phyloP scores from a whole-genome alignment of 345 rosid species.

The Lepidium aucheri region DNA sequence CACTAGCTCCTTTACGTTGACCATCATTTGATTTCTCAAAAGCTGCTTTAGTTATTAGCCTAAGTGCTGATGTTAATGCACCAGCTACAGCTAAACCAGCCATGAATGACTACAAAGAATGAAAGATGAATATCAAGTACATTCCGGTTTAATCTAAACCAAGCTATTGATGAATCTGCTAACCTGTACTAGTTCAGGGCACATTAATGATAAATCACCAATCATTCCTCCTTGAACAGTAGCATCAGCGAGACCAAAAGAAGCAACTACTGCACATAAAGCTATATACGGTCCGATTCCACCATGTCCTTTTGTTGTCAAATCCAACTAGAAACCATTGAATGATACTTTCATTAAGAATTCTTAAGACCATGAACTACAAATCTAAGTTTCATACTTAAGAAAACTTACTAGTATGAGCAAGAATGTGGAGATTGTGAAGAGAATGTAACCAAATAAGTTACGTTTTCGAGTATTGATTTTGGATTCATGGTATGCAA shows the following conservation, averaged over 20 bases:
- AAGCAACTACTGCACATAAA: constrained; percentile 52
- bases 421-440: constrained; percentile 47
- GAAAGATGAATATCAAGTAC: neutral
- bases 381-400: neutral
- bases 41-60: constrained; percentile 69
- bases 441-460: constrained; percentile 59
- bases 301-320: constrained; percentile 68
- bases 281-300: constrained; percentile 70
- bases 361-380: neutral
- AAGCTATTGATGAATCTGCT: neutral
- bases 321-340: constrained; percentile 43
- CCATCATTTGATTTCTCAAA: constrained; percentile 59
- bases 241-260: constrained; percentile 91
- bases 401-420: constrained; percentile 57
- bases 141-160: neutral
- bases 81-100: constrained; percentile 94
- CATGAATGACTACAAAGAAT: constrained; percentile 55
- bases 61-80: constrained; percentile 64
- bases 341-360: too few species aligned
- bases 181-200: constrained; percentile 83
- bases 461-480: constrained; percentile 63
- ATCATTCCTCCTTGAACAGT: constrained; percentile 89
- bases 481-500: constrained; percentile 60
- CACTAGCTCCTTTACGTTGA: constrained; percentile 75
- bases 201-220: constrained; percentile 83